These are phyloP conservation scores for Exsudoporus frostii DNA, from an alignment of 768 basidiomycete species.

Conservation along the genomic window DNA sequence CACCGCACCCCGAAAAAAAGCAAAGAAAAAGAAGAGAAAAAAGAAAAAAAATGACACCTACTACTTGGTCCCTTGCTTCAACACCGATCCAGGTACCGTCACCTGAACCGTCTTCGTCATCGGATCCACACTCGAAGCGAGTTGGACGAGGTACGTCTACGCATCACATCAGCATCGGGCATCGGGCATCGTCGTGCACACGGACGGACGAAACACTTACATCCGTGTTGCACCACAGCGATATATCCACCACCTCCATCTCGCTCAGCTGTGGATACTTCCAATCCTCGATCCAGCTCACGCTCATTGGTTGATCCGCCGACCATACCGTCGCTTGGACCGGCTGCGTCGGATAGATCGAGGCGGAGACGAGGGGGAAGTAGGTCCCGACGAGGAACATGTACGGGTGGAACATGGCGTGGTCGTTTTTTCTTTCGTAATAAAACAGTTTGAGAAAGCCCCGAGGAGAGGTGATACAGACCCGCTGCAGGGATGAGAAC, in stretches of 20 bases:
- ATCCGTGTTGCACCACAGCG: slow-evolving; percentile 43
- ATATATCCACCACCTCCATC: slow-evolving; percentile 44
- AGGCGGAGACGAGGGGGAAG: slow-evolving; percentile 26
- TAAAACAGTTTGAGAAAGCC: no score
- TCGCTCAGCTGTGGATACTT: slow-evolving; percentile 37
- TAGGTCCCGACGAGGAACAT: not conserved
- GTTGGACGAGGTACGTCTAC: slow-evolving; percentile 37
- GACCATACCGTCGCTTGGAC: slow-evolving; percentile 41
- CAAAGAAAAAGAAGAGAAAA: not conserved
- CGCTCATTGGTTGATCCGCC: slow-evolving; percentile 39
- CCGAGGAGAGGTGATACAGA: slow-evolving; percentile 17
- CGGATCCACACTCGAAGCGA: slow-evolving; percentile 46
- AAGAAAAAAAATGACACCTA: slow-evolving; percentile 19
- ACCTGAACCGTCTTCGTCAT: slow-evolving; percentile 19
- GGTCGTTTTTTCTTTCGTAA: not conserved
- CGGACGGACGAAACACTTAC: slow-evolving; percentile 27
- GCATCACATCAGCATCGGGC: not conserved
- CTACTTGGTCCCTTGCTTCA: slow-evolving; percentile 31
- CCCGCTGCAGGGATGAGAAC: slow-evolving; percentile 24
- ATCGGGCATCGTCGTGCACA: not conserved
- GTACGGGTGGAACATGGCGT: slow-evolving; percentile 8
- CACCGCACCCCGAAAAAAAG: not conserved
- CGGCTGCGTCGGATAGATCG: slow-evolving; percentile 52
- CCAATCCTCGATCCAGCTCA: slow-evolving; percentile 53
- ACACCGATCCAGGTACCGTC: slow-evolving; percentile 28